These are phyloP conservation scores for Corynespora cassiicola DNA, from an alignment of 2,329 filamentous ascomycete genomes.

Conservation along the genomic window DNA sequence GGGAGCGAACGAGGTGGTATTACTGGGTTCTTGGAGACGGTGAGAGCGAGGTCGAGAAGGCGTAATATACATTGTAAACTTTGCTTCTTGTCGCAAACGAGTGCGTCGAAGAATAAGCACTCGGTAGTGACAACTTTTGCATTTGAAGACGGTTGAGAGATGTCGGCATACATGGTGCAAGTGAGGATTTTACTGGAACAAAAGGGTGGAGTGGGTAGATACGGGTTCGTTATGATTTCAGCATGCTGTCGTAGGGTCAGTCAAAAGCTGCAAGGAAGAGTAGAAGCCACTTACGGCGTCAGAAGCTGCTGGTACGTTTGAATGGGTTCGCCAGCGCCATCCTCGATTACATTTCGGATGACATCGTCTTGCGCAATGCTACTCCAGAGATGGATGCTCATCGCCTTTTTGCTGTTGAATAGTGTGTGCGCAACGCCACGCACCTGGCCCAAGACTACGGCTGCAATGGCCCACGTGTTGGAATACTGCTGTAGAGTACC, in stretches of 20 bases:
- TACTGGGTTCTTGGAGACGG: too few relatives aligned
- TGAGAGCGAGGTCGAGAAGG: too few relatives aligned
- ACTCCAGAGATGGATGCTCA: conserved; percentile 48
- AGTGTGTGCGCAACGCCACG: conserved; percentile 81
- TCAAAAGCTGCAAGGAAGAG: not conserved
- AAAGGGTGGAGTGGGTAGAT: too few relatives aligned
- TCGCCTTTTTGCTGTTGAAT: conserved; percentile 51
- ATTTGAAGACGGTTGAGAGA: too few relatives aligned
- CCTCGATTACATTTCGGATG: conserved; percentile 41
- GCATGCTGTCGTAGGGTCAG: conserved; percentile 27
- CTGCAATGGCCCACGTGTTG: conserved; percentile 75
- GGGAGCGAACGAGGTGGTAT: too few relatives aligned
- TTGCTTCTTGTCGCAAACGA: too few relatives aligned
- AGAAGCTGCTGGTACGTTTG: conserved; percentile 44
- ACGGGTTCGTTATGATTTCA: conserved; percentile 31
- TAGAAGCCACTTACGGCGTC: conserved; percentile 37
- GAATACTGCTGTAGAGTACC: conserved; percentile 74
- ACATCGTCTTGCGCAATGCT: conserved; percentile 42
- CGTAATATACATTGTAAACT: too few relatives aligned
- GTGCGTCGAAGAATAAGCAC: too few relatives aligned
- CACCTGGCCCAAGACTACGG: conserved; percentile 73
- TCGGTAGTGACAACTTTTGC: too few relatives aligned
- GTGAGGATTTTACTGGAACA: too few relatives aligned
- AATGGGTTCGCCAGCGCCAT: conserved; percentile 35
- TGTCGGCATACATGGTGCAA: too few relatives aligned